Evolutionary conservation across 2,329 filamentous ascomycete genomes (phyloP), one percentile per base, ranked within the genome.

Genomic region (Tothia fuscella): DNA sequence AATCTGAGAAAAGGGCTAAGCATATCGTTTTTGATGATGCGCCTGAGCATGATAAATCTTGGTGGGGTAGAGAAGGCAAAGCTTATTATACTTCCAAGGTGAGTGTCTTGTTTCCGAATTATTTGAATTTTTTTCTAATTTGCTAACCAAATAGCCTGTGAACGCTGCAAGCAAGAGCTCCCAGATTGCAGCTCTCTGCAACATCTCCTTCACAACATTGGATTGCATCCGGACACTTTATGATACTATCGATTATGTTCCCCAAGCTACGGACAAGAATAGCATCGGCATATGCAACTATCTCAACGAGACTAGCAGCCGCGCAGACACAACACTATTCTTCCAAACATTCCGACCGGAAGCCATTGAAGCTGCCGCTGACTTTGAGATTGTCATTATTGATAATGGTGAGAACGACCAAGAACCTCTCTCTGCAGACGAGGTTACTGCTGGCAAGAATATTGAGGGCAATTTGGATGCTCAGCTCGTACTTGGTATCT

Each of bases 11-110:
- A n/a, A n/a, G n/a, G 51, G n/a, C 51, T 58, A n/a, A 47, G 54
- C 17, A 53, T 55, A 26, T 51, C 12, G 13, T 37, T 37, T n/a
- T 37, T n/a, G 35, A 26, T 17, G 21, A 16, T n/a, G n/a, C 16
- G 6, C 22, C 22, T n/a, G n/a, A n/a, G n/a, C n/a, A n/a, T n/a
- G n/a, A n/a, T n/a, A n/a, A n/a, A n/a, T 37, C 35, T 3, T 28
- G 35, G 35, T 37, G 35, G 35, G 35, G 28, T 12, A 25, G 22
- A 25, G 22, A 37, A 6, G 35, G 35, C 20, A n/a, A 37, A 21
- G n/a, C n/a, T n/a, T n/a, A n/a, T n/a, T n/a, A n/a, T n/a, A n/a
- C n/a, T n/a, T n/a, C n/a, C n/a, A n/a, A n/a, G n/a, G n/a, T n/a
- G n/a, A n/a, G n/a, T n/a, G n/a, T n/a, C n/a, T n/a, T n/a, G n/a